Percentiles rank a stretch among this genome's conserved stretches.
phyloP scores from a whole-genome alignment of 345 rosid genomes.

The Jatropha curcas region DNA sequence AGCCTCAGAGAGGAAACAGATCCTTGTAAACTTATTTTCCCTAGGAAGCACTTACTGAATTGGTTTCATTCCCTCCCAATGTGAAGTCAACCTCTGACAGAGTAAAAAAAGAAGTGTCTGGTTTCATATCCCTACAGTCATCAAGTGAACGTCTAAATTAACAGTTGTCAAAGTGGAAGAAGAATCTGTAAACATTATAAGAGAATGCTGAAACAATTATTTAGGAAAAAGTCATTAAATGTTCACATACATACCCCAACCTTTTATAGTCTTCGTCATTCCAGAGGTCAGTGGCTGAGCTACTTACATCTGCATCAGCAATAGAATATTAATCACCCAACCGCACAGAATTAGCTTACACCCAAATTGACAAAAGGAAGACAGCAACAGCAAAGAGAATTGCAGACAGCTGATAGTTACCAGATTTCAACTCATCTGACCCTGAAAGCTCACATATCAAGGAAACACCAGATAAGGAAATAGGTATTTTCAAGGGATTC shows the following conservation, averaged over 20 bases:
- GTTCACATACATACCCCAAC: slow-evolving; percentile 40
- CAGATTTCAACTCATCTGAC: slow-evolving; percentile 59
- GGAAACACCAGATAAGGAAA: slow-evolving; percentile 67
- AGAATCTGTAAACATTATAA: neutral
- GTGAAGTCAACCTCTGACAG: slow-evolving; percentile 67
- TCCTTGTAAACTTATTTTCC: slow-evolving; percentile 3
- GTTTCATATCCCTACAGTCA: slow-evolving; percentile 52
- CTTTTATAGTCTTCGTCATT: slow-evolving; percentile 41
- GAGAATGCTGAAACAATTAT: slow-evolving; percentile 7
- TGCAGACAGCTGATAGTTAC: slow-evolving; percentile 38
- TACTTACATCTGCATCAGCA: slow-evolving; percentile 46
- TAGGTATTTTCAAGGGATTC: slow-evolving; percentile 79
- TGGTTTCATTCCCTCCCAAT: slow-evolving; percentile 63
- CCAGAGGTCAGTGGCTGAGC: slow-evolving; percentile 43
- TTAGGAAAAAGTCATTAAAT: neutral
- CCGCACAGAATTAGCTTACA: slow-evolving; percentile 8
- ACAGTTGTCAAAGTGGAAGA: slow-evolving; percentile 12
- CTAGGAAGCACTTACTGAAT: slow-evolving; percentile 53
- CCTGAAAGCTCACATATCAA: slow-evolving; percentile 72
- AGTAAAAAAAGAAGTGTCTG: slow-evolving; percentile 49
- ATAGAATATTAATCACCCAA: slow-evolving; percentile 5
- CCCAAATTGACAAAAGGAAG: neutral
- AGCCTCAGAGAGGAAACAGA: slow-evolving; percentile 1
- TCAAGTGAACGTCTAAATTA: slow-evolving; percentile 24
- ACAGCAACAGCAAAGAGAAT: slow-evolving; percentile 24